Conservation (phyloP, 2,329 filamentous ascomycete species). For the Hymenoscyphus fraxineus region DNA sequence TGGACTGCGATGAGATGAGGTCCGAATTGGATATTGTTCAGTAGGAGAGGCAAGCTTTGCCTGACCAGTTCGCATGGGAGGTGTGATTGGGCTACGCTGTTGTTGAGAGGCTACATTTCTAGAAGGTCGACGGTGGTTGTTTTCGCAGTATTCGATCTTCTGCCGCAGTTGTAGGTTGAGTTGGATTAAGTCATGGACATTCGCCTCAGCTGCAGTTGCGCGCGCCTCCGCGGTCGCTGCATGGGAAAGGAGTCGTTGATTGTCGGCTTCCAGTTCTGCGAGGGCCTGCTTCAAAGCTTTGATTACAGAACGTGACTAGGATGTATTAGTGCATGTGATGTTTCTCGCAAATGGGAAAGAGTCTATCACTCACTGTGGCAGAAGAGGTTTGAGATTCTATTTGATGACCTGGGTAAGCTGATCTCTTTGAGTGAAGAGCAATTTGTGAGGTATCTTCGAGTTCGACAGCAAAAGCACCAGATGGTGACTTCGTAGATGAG, state of each 20-base stretch:
- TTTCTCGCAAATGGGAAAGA: neutral
- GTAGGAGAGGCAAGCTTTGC: neutral
- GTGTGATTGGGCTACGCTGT: constrained; percentile 1
- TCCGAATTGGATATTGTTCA: neutral
- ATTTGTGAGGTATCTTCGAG: constrained; percentile 29
- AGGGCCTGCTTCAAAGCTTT: constrained; percentile 28
- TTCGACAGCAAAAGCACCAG: constrained; percentile 25
- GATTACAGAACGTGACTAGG: constrained; percentile 24
- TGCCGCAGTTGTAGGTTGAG: constrained; percentile 25
- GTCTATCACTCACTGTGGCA: constrained; percentile 8
- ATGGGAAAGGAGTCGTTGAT: constrained; percentile 23
- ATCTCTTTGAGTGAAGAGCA: constrained; percentile 12
- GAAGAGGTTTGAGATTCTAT: constrained; percentile 9
- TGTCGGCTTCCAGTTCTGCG: constrained; percentile 28
- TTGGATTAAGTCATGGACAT: constrained; percentile 24
- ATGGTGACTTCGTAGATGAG: constrained; percentile 15
- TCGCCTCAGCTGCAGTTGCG: constrained; percentile 27
- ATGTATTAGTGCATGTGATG: constrained; percentile 5
- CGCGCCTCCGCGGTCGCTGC: constrained; percentile 26
- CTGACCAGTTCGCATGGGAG: neutral
- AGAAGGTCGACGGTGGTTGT: constrained; percentile 17
- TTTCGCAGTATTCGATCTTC: constrained; percentile 22
- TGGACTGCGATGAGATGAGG: neutral
- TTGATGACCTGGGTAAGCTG: constrained; percentile 14
- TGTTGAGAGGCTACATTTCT: constrained; percentile 6